Evolutionary conservation across 2,329 filamentous ascomycete genomes (phyloP), one percentile per base, ranked within the genome.

Genomic region (Colletotrichum tamarilloi): DNA sequence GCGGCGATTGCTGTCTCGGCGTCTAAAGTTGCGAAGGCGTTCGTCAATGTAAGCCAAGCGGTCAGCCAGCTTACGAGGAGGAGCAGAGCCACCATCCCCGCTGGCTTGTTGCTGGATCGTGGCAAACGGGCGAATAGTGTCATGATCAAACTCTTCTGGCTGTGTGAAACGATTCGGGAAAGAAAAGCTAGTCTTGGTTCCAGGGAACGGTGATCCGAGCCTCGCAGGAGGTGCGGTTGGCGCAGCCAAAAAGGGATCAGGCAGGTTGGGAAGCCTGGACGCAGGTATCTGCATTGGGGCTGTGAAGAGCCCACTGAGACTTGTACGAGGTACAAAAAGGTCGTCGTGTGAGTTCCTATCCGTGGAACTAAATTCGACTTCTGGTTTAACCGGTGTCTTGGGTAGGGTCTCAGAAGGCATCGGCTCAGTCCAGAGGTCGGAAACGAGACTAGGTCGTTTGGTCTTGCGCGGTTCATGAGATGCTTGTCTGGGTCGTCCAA

Each of bases 131-230:
- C 85, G 84, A 69, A 86, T 80, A 65, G 84, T 80, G 24, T 84
- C 82, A 62, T 85, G 76, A 60, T 87, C 85, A 42, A 89, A 82
- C 53, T 82, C 83, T 14, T 82, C 81, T 2, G 85, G 84, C 75
- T 87, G 86, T 38, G 85, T 86, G 35, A 88, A 79, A 53, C 90
- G 86, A 71, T 88, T 89, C n/a, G 91, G 90, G 74, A 92, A 90
- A 58, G 90, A 92, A 77, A 90, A 71, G 79, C 87, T 90, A 14
- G 87, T 84, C 68, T 80, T 83, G 11, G 84, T 79, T 42, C 84
- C 84, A 8, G 85, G 82, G 75, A 92, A 92, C 0, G 90, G 90
- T 5, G 90, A 92, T 35, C 90, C 89, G 4, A 92, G 84, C 7
- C 89, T 86, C 16, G 85, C 83, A 53, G 85, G 86, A 1, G 82